phyloP scores from a whole-genome alignment of 1,284 basidiomycete genomes.

The Pyrrhoderma noxium region DNA sequence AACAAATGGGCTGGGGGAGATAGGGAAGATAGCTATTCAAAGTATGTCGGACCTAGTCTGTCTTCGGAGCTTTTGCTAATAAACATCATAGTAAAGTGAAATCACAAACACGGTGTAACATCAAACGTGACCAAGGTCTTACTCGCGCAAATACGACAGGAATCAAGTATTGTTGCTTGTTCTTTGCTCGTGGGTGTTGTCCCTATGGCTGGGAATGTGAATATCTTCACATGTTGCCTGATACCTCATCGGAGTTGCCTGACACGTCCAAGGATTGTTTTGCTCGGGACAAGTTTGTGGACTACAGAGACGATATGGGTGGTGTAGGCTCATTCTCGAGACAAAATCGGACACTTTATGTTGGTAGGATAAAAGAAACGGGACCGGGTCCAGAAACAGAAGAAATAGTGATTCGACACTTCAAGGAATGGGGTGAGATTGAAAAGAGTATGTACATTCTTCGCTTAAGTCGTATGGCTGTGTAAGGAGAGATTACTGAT shows the following conservation, averaged over 20 bases:
- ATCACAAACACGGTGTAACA: conserved; percentile 84
- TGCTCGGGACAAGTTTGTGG: conserved; percentile 92
- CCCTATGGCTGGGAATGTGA: conserved; percentile 97
- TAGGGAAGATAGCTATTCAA: conserved; percentile 88
- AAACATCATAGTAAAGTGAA: conserved; percentile 70
- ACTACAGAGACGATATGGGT: conserved; percentile 99
- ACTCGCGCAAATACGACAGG: conserved; percentile 90
- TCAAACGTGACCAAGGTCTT: conserved; percentile 85
- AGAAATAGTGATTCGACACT: conserved; percentile 85
- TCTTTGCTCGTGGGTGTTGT: conserved; percentile 94
- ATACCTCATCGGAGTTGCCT: conserved; percentile 61
- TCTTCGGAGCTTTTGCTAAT: background rate
- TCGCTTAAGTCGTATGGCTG: background rate
- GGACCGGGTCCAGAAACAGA: conserved; percentile 84
- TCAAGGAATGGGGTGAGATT: conserved; percentile 96
- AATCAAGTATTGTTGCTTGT: conserved; percentile 90
- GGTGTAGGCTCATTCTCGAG: conserved; percentile 95
- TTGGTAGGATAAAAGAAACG: conserved; percentile 90
- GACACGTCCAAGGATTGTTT: conserved; percentile 97
- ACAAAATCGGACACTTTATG: conserved; percentile 91
- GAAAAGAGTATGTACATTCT: conserved; percentile 66
- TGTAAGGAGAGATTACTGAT: background rate
- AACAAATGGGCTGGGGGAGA: conserved; percentile 98
- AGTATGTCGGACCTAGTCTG: conserved; percentile 42
- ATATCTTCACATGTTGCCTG: conserved; percentile 84